A percentile compares a stretch with the other conserved stretches of the same genome.
phyloP scores from a whole-genome alignment of 2,329 filamentous ascomycete genomes.

The Gnomoniopsis smithogilvyi region DNA sequence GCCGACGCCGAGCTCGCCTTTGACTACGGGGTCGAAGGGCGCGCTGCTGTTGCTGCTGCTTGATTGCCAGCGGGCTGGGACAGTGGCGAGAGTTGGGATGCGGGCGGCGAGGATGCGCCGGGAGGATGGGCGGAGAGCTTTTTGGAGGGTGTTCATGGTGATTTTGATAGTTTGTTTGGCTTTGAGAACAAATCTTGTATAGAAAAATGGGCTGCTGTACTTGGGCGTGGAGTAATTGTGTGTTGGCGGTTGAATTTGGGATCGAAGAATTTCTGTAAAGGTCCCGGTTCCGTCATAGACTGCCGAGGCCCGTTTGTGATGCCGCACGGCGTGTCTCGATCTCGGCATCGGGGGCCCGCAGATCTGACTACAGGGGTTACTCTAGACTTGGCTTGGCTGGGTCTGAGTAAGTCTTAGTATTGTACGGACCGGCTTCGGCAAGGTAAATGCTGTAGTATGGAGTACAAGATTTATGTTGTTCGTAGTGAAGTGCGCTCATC shows the following conservation, averaged over 20 bases:
- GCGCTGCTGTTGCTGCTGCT: constrained; percentile 18
- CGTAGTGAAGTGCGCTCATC: neutral
- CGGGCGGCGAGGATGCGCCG: constrained; percentile 19
- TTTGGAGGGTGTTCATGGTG: constrained; percentile 12
- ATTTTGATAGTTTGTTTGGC: neutral
- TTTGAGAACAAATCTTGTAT: too few species aligned
- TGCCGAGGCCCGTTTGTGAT: constrained; percentile 13
- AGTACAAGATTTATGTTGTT: neutral
- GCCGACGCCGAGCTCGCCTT: constrained; percentile 69
- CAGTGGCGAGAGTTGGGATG: constrained; percentile 6
- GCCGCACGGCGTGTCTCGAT: constrained; percentile 10
- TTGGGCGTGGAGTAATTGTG: neutral
- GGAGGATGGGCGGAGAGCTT: constrained; percentile 13
- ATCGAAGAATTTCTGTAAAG: neutral
- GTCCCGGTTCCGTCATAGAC: constrained; percentile 17
- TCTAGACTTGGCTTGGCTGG: neutral
- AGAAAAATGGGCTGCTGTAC: too few species aligned
- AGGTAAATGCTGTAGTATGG: neutral
- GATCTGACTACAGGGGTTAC: constrained; percentile 2
- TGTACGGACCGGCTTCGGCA: neutral
- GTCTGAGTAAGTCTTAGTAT: neutral
- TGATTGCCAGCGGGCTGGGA: constrained; percentile 9
- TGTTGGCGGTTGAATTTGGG: neutral
- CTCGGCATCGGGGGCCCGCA: constrained; percentile 14
- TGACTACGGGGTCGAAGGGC: constrained; percentile 26